Evolutionary conservation across 495 filamentous ascomycete species (phyloP).

Genomic region (Lepraria neglecta): DNA sequence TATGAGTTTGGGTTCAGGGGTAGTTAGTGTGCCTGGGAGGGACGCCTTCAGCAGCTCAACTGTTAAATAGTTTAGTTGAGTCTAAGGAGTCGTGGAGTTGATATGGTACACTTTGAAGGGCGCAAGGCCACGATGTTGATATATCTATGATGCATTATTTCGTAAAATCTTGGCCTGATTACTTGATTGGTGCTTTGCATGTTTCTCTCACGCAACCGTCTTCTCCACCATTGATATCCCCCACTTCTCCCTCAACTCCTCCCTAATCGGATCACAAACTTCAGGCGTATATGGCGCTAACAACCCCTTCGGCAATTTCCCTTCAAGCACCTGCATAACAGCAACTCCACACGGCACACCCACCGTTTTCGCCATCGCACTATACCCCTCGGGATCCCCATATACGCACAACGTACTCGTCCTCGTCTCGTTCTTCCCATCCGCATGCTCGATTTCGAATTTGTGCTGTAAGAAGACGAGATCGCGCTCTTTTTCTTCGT

Average conservation of each 20-base stretch:
- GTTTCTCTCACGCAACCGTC: constrained; percentile 12
- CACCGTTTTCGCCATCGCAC: constrained; percentile 82
- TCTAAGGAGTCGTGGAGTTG: too few relatives aligned
- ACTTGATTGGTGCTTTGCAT: background rate
- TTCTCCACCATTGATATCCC: constrained; percentile 40
- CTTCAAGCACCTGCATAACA: constrained; percentile 26
- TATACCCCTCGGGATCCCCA: constrained; percentile 69
- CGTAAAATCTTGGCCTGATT: too few relatives aligned
- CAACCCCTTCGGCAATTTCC: constrained; percentile 24
- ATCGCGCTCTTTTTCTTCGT: constrained; percentile 75
- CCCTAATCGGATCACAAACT: constrained; percentile 28
- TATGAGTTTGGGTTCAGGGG: too few relatives aligned
- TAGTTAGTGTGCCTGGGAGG: too few relatives aligned
- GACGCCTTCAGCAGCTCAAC: too few relatives aligned
- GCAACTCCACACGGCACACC: constrained; percentile 51
- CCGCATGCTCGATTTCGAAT: constrained; percentile 80
- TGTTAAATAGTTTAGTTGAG: too few relatives aligned
- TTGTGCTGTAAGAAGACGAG: constrained; percentile 84
- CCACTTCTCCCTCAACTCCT: constrained; percentile 29
- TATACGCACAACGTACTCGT: constrained; percentile 83
- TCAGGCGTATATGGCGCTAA: constrained; percentile 26
- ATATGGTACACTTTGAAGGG: too few relatives aligned
- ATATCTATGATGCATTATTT: too few relatives aligned
- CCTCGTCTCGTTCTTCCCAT: constrained; percentile 65
- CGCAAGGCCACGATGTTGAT: too few relatives aligned